phyloP scores from a whole-genome alignment of 2,329 filamentous ascomycete genomes.

The Penicillium sp. region DNA sequence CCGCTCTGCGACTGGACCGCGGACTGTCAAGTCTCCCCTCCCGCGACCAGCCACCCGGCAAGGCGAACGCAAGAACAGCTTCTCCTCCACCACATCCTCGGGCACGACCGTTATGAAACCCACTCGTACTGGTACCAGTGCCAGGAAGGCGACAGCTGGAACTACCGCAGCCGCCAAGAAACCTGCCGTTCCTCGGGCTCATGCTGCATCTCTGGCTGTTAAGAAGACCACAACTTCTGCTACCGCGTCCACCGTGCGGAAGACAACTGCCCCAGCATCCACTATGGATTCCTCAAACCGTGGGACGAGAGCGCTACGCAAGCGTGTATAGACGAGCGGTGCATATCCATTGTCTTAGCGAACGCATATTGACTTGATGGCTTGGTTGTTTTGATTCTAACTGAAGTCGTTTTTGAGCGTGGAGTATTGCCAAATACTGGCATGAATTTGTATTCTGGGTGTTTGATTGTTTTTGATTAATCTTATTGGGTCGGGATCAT shows the following conservation, averaged over 20 bases:
- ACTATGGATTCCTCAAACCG: conserved; percentile 39
- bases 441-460: conserved; percentile 9
- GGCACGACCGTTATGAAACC: conserved; percentile 47
- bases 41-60: conserved; percentile 49
- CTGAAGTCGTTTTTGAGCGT: conserved; percentile 12
- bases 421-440: conserved; percentile 10
- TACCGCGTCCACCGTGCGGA: conserved; percentile 33
- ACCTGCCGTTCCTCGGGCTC: conserved; percentile 34
- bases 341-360: neutral
- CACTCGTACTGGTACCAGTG: conserved; percentile 35
- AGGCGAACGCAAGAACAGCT: conserved; percentile 46
- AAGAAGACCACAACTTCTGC: conserved; percentile 44
- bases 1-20: conserved; percentile 39
- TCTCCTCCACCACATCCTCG: conserved; percentile 46
- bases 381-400: conserved; percentile 5
- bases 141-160: conserved; percentile 40
- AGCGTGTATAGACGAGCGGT: conserved; percentile 40
- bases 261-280: conserved; percentile 40
- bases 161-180: conserved; percentile 41
- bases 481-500: conserved; percentile 10
- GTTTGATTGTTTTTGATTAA: neutral
- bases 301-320: conserved; percentile 50
- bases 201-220: conserved; percentile 42
- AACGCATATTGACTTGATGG: neutral
- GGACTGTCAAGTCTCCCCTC: conserved; percentile 38